Percentiles rank a stretch among this genome's conserved stretches.
Evolutionary conservation across 2,329 filamentous ascomycete species (phyloP).

Genomic region (Exophiala oligosperma): DNA sequence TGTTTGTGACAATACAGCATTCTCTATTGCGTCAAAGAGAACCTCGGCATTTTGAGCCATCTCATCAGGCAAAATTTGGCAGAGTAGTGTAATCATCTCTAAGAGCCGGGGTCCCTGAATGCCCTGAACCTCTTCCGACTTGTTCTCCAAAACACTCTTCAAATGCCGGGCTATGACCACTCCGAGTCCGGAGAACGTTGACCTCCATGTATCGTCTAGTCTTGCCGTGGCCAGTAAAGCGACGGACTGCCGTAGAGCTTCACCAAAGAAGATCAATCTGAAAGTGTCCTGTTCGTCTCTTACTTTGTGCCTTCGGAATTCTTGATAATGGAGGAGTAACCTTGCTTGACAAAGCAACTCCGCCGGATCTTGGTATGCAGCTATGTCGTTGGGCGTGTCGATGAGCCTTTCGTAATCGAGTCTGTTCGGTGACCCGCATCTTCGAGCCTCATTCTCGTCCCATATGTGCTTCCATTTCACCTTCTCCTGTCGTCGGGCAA

Average conservation of each 20-base stretch:
- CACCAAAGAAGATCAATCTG: conserved; percentile 46
- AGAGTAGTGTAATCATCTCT: conserved; percentile 32
- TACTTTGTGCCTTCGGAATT: conserved; percentile 34
- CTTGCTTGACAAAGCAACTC: conserved; percentile 56
- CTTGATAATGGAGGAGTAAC: conserved; percentile 64
- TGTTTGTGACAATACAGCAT: conserved; percentile 4
- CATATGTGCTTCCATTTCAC: conserved; percentile 60
- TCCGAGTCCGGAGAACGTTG: conserved; percentile 11
- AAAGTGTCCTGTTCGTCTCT: conserved; percentile 40
- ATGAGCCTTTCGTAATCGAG: conserved; percentile 24
- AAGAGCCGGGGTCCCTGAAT: conserved; percentile 15
- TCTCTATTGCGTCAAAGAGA: conserved; percentile 18
- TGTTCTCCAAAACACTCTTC: conserved; percentile 7
- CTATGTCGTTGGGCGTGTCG: conserved; percentile 33
- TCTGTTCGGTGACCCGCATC: conserved; percentile 3
- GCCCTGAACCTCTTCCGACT: background rate
- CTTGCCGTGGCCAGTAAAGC: background rate
- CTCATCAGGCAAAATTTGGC: conserved; percentile 43
- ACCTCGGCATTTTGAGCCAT: conserved; percentile 6
- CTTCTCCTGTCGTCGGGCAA: conserved; percentile 59
- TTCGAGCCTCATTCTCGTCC: conserved; percentile 56
- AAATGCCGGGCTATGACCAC: conserved; percentile 17
- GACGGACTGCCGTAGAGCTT: conserved; percentile 34
- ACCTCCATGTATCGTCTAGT: conserved; percentile 12
- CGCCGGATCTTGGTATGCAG: conserved; percentile 36